These are phyloP conservation scores for Nicotiana attenuata DNA, from an alignment of 257 asterid genomes.

Conservation along the genomic window DNA sequence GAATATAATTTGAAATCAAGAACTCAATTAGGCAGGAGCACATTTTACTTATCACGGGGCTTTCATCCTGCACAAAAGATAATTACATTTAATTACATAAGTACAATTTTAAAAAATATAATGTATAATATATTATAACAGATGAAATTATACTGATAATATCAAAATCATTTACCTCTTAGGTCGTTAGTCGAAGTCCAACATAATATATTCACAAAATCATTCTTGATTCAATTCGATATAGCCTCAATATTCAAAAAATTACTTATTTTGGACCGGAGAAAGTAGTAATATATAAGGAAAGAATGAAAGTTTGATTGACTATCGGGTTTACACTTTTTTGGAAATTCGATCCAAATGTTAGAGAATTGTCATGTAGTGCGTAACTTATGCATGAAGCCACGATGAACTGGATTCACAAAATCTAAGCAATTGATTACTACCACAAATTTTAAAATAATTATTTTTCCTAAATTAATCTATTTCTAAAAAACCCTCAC, in stretches of 20 bases:
- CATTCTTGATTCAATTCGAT: neutral
- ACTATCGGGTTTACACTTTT: neutral
- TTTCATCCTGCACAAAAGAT: no score
- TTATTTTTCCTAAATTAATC: neutral
- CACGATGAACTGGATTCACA: neutral
- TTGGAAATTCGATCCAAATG: neutral
- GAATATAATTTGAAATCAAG: no score
- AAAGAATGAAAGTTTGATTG: neutral
- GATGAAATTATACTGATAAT: no score
- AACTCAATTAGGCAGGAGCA: no score
- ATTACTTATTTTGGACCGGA: no score
- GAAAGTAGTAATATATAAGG: no score
- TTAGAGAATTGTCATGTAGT: neutral
- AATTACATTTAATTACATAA: no score
- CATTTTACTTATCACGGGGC: no score
- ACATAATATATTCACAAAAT: neutral
- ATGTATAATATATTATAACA: no score
- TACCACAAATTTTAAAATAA: neutral
- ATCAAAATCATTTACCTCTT: no score
- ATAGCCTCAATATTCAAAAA: no score
- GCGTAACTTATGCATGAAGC: neutral
- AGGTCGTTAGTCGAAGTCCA: neutral
- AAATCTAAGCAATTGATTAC: conserved; percentile 1
- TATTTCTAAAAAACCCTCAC: neutral
- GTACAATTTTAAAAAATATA: no score